Conservation (phyloP, 129 eudicot species). For the Escallonia rubra region DNA sequence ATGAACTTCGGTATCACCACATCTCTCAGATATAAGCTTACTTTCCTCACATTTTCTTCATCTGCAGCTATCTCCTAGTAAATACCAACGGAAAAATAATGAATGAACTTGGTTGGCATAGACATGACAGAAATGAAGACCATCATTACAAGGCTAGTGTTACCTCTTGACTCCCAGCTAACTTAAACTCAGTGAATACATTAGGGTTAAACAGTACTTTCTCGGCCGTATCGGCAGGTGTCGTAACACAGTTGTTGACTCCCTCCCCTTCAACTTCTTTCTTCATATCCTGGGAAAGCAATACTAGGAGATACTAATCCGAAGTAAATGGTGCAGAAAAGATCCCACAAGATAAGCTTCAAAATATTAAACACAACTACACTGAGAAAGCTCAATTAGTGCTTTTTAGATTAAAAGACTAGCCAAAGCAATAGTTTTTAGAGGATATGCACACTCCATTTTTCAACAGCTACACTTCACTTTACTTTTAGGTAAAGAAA, state of each 20-base stretch:
- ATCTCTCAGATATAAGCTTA: constrained; percentile 61
- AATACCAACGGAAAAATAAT: not conserved
- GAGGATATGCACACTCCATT: too few species aligned
- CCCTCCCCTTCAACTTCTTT: constrained; percentile 24
- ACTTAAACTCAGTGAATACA: constrained; percentile 87
- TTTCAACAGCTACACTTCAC: too few species aligned
- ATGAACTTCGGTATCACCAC: constrained; percentile 72
- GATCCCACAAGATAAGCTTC: too few species aligned
- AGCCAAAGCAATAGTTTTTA: too few species aligned
- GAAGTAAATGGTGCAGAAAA: not conserved
- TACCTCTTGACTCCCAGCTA: constrained; percentile 86
- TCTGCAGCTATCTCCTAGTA: constrained; percentile 88
- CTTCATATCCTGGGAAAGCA: constrained; percentile 26
- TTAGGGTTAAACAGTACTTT: constrained; percentile 80
- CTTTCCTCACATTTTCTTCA: constrained; percentile 88
- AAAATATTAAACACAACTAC: too few species aligned
- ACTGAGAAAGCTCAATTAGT: too few species aligned
- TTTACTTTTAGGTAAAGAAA: too few species aligned
- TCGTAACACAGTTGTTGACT: constrained; percentile 31
- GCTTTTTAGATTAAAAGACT: too few species aligned
- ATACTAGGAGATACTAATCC: not conserved
- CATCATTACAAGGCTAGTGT: not conserved
- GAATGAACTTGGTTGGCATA: not conserved
- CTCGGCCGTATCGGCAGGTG: constrained; percentile 30
- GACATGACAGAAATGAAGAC: constrained; percentile 3